Evolutionary conservation across 2,329 filamentous ascomycete genomes (phyloP), one percentile per base, ranked within the genome.

Genomic region (Ophiocordyceps robertsii): DNA sequence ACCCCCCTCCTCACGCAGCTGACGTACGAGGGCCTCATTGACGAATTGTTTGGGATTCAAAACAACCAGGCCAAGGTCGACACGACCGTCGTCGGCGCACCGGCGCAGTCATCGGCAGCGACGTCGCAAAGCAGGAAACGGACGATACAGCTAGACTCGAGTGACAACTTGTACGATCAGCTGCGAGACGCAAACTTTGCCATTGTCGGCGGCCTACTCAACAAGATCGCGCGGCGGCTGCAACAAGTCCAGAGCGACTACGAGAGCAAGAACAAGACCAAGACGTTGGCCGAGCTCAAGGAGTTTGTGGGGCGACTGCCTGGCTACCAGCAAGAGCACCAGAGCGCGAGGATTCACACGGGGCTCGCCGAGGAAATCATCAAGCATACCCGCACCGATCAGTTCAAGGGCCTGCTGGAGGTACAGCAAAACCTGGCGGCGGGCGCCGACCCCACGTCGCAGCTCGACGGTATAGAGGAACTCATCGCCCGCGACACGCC

Each of bases 261-360:
- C 58, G 88, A 96, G 56, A 86, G 92, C 56, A 84, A 90, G 47
- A 86, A 95, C 59, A 78, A 77, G 39, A 83, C 85, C 5, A 93
- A 92, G 59, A 89, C 85, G 2, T 88, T 92, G 16, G 80, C 87
- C 4, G 92, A 98, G 59, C 76, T 98, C 29, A 84, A 88, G 51
- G 88, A 94, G 21, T 95, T 96, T 57, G 92, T 98, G n/a, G 81
- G 82, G 52, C 94, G 93, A 58, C 68, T 98, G 24, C 90, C 92
- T 0, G 82, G 80, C 11, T 95, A 93, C 53, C 90, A 96, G 62
- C 82, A 88, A 38, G 92, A 98, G 59, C 88, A 95, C 55, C 82
- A 90, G 51, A 93, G 85, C 54, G 68, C 95, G n/a, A 88, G 92
- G 48, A 77, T 90, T 29, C 92, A 98, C 56, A 95, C 89, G 2